Evolutionary conservation across 1,139 yeast genomes (phyloP).

Genomic region (Kurtzmaniella quercitrusa): DNA sequence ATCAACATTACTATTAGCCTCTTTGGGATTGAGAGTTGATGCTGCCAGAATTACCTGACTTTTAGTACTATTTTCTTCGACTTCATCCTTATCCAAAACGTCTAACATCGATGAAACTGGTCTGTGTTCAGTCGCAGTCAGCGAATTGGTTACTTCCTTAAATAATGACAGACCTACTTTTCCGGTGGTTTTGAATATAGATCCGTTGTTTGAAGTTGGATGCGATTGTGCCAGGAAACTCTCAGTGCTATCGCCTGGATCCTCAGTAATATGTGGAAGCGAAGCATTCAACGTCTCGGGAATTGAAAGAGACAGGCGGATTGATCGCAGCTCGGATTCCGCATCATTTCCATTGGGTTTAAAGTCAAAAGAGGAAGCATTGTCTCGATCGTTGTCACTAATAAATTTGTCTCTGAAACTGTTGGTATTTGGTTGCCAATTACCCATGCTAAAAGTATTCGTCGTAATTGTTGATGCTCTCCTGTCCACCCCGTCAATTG

Average conservation of each 20-base stretch:
- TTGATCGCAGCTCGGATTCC: neutral
- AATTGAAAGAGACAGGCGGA: constrained; percentile 21
- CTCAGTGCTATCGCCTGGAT: constrained; percentile 18
- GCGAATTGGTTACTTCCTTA: constrained; percentile 22
- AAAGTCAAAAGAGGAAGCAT: neutral
- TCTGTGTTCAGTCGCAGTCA: constrained; percentile 11
- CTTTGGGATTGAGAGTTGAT: neutral
- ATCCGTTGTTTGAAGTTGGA: constrained; percentile 1
- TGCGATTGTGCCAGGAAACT: neutral
- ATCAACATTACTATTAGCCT: neutral
- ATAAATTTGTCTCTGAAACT: constrained; percentile 49
- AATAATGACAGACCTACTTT: constrained; percentile 13
- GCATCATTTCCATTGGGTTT: neutral
- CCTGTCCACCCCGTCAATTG: constrained; percentile 14
- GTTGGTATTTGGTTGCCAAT: constrained; percentile 51
- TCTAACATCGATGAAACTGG: constrained; percentile 19
- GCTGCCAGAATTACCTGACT: neutral
- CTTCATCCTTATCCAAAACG: constrained; percentile 6
- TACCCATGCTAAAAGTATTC: constrained; percentile 43
- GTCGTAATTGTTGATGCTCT: constrained; percentile 36
- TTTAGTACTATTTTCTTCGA: neutral
- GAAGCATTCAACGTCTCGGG: constrained; percentile 45
- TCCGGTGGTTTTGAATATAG: neutral
- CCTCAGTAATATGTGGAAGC: constrained; percentile 36
- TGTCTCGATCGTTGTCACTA: constrained; percentile 42